phyloP scores from a whole-genome alignment of 2,329 filamentous ascomycete genomes.

The Cladosporium sp. region DNA sequence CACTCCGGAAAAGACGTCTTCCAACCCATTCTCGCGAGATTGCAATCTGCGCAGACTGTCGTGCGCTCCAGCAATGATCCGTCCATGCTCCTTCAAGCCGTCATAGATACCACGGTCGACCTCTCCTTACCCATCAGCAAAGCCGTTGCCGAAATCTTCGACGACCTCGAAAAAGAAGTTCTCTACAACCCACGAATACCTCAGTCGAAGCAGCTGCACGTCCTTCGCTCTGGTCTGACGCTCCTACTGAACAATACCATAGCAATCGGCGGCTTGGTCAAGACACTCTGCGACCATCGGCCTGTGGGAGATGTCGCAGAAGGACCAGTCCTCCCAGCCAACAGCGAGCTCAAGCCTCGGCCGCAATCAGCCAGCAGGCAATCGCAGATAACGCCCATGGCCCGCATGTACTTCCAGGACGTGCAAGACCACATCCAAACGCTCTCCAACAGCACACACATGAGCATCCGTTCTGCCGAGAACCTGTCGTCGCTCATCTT shows the following conservation, averaged over 20 bases:
- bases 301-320: conserved; percentile 33
- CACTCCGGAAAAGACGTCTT: conserved; percentile 67
- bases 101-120: conserved; percentile 88
- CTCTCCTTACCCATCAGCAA: conserved; percentile 77
- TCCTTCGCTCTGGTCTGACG: conserved; percentile 73
- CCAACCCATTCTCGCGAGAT: conserved; percentile 63
- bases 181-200: conserved; percentile 73
- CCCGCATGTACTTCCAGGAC: conserved; percentile 82
- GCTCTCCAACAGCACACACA: conserved; percentile 73
- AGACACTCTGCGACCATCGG: conserved; percentile 78
- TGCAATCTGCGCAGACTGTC: conserved; percentile 73
- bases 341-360: neutral
- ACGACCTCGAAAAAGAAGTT: conserved; percentile 81
- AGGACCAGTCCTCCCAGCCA: neutral
- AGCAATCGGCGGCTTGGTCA: conserved; percentile 76
- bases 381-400: conserved; percentile 67
- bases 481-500: conserved; percentile 90
- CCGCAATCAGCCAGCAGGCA: conserved; percentile 26
- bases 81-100: conserved; percentile 81
- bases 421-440: conserved; percentile 83
- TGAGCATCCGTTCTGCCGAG: conserved; percentile 67
- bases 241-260: conserved; percentile 77
- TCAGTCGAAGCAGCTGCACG: conserved; percentile 66
- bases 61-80: conserved; percentile 81
- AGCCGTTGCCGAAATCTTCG: conserved; percentile 83